A percentile compares a stretch with the other conserved stretches of the same genome.
Evolutionary conservation across 345 rosid genomes (phyloP).

Genomic region (Toxicodendron radicans): DNA sequence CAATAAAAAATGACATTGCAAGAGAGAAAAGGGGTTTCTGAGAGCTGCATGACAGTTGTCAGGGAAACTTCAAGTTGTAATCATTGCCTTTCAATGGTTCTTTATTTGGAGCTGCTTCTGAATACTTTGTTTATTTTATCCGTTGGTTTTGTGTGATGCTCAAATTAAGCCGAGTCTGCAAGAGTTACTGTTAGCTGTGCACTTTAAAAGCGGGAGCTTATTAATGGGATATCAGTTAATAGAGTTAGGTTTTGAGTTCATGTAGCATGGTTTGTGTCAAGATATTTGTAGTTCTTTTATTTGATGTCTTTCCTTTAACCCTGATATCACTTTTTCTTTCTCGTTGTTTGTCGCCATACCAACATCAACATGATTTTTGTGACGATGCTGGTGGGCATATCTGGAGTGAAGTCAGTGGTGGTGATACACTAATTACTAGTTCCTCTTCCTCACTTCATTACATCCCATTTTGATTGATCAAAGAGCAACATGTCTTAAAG

Average conservation of each 20-base stretch:
- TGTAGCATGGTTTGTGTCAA: background rate
- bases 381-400: background rate
- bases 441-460: background rate
- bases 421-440: background rate
- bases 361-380: background rate
- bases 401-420: background rate
- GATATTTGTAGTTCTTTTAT: background rate
- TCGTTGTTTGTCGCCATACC: background rate
- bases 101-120: background rate
- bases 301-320: background rate
- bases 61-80: constrained; percentile 7
- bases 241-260: background rate
- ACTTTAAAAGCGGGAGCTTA: constrained; percentile 5
- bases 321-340: background rate
- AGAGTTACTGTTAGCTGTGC: background rate
- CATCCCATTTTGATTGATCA: background rate
- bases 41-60: constrained; percentile 21
- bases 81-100: background rate
- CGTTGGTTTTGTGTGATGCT: background rate
- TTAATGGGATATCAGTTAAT: background rate
- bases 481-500: background rate
- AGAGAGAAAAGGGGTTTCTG: constrained; percentile 43
- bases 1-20: constrained; percentile 55
- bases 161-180: background rate
- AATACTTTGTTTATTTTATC: constrained; percentile 7